These are phyloP conservation scores for Venturia asperata DNA, from an alignment of 2,329 filamentous ascomycete genomes.

Conservation along the genomic window DNA sequence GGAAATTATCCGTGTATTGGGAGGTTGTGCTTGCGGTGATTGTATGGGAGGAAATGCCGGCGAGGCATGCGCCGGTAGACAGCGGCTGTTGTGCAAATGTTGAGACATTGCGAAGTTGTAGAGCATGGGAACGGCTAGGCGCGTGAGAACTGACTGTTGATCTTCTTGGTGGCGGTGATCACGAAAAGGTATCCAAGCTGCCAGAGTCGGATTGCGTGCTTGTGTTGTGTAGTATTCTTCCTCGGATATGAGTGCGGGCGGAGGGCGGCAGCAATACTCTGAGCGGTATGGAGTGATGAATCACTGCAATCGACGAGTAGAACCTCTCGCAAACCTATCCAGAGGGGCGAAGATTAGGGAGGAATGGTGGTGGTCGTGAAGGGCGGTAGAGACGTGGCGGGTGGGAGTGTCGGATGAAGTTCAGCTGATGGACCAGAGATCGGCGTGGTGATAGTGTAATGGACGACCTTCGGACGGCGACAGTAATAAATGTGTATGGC, in stretches of 20 bases:
- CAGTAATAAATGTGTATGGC: neutral
- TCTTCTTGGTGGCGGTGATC: neutral
- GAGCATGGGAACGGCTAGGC: neutral
- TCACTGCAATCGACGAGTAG: neutral
- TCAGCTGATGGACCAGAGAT: neutral
- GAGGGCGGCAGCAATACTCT: constrained; percentile 7
- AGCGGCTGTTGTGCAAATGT: constrained; percentile 12
- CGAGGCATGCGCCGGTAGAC: constrained; percentile 47
- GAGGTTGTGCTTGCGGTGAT: constrained; percentile 34
- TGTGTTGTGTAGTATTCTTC: neutral
- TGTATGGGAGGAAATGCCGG: constrained; percentile 45
- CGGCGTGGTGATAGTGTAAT: neutral
- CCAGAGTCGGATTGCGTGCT: constrained; percentile 1
- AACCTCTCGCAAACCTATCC: constrained; percentile 12
- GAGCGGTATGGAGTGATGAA: neutral
- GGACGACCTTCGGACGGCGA: neutral
- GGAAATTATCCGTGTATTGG: constrained; percentile 29
- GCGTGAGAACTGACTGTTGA: no score
- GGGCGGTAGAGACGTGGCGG: neutral
- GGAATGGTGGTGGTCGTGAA: neutral
- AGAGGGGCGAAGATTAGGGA: neutral
- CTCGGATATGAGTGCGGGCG: constrained; percentile 10
- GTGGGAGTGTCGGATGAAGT: neutral
- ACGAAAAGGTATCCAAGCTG: neutral
- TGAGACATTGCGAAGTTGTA: constrained; percentile 14